phyloP scores from a whole-genome alignment of 176 grass and related monocot species.

The Guadua angustifolia region DNA sequence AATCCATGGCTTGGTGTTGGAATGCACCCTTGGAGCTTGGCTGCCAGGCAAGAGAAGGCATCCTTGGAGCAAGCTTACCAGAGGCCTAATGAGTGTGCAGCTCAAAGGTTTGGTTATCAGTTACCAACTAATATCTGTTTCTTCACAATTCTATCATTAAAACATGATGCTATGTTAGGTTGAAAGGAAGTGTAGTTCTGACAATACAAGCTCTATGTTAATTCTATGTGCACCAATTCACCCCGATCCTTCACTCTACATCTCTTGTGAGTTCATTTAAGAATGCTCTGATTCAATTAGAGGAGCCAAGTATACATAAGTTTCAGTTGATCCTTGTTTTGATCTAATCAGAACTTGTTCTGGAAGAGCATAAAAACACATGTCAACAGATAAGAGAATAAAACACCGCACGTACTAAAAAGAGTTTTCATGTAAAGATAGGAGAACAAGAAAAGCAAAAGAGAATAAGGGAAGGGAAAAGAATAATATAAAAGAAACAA shows the following conservation, averaged over 20 bases:
- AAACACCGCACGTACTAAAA: background rate
- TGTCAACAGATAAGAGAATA: background rate
- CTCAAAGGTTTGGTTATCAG: constrained; percentile 49
- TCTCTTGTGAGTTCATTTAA: background rate
- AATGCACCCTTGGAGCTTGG: constrained; percentile 59
- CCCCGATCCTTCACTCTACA: no score
- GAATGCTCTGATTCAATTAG: background rate
- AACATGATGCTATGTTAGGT: constrained; percentile 11
- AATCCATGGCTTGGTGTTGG: constrained; percentile 47
- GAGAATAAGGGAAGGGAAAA: background rate
- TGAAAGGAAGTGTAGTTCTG: constrained; percentile 27
- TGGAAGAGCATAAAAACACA: background rate
- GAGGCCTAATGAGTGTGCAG: constrained; percentile 29
- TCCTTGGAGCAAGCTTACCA: constrained; percentile 55
- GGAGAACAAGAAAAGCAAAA: background rate
- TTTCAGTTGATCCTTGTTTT: constrained; percentile 16
- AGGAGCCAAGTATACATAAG: background rate
- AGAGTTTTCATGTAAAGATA: constrained; percentile 22
- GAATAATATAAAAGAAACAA: background rate
- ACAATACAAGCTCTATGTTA: background rate
- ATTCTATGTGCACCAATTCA: no score
- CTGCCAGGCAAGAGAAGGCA: constrained; percentile 55
- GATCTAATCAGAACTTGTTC: background rate
- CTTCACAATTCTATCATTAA: background rate
- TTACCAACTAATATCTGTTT: background rate